Conservation (phyloP, 352 stramenopile genomes). For the Phytopythium litorale region DNA sequence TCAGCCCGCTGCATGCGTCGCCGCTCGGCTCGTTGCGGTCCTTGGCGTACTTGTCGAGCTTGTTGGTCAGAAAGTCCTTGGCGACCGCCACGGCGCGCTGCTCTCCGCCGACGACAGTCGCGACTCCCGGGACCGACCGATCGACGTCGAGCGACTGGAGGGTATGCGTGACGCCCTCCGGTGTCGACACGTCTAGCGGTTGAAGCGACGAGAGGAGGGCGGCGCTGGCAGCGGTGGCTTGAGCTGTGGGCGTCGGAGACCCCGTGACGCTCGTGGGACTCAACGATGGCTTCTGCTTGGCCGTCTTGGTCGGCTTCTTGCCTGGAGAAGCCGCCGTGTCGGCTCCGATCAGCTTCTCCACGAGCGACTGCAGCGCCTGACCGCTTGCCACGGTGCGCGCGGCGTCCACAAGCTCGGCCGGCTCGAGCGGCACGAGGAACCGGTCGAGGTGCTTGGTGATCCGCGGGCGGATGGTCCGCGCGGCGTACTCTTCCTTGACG, state of each 20-base stretch:
- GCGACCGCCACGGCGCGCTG: conserved; percentile 52
- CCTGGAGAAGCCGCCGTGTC: not conserved
- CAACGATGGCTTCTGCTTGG: not conserved
- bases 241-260: not conserved
- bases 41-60: conserved; percentile 61
- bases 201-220: conserved; percentile 8
- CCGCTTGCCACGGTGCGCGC: conserved; percentile 18
- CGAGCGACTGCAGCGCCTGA: conserved; percentile 14
- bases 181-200: conserved; percentile 40
- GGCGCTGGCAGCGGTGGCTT: not conserved
- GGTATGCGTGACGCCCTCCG: conserved; percentile 22
- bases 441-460: conserved; percentile 91
- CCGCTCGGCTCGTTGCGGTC: conserved; percentile 96
- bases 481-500: conserved; percentile 95
- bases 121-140: conserved; percentile 43
- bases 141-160: conserved; percentile 63
- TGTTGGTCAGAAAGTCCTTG: conserved; percentile 88
- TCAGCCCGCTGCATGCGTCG: conserved; percentile 89
- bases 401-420: conserved; percentile 20
- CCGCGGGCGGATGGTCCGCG: conserved; percentile 97
- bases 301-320: not conserved
- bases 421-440: conserved; percentile 75
- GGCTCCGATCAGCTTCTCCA: not conserved
- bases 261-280: not conserved
- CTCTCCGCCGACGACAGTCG: conserved; percentile 70